Evolutionary conservation across 1,139 yeast genomes (phyloP).

Genomic region (Debaryomycetaceae sp.): DNA sequence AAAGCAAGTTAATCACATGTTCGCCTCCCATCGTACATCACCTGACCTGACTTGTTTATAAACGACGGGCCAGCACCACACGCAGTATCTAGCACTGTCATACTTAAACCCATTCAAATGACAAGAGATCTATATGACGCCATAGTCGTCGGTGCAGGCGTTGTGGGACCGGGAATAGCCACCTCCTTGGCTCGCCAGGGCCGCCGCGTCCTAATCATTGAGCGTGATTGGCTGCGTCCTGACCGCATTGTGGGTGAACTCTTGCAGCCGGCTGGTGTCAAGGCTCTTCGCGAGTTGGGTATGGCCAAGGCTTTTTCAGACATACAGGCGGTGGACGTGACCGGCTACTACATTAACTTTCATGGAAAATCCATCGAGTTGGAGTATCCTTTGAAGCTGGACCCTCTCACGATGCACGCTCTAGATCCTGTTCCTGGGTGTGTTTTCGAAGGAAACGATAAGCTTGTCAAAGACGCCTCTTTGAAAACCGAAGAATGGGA

Average conservation of each 20-base stretch:
- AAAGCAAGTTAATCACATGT: no score
- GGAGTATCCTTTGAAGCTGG: conserved; percentile 62
- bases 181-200: conserved; percentile 88
- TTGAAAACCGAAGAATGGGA: conserved; percentile 45
- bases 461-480: conserved; percentile 38
- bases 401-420: conserved; percentile 29
- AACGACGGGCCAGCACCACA: no score
- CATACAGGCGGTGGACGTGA: conserved; percentile 68
- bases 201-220: conserved; percentile 61
- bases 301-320: conserved; percentile 69
- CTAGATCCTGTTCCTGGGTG: conserved; percentile 42
- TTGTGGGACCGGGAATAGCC: conserved; percentile 89
- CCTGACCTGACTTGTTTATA: no score
- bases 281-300: conserved; percentile 72
- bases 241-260: conserved; percentile 96
- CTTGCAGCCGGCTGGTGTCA: conserved; percentile 89
- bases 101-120: no score
- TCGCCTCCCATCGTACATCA: no score
- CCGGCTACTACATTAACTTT: conserved; percentile 75
- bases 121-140: conserved; percentile 39
- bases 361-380: conserved; percentile 45
- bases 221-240: conserved; percentile 85
- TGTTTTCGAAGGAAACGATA: conserved; percentile 46
- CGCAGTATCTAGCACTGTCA: no score
- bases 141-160: conserved; percentile 88